Evolutionary conservation across 2,329 filamentous ascomycete species (phyloP), one percentile per base, ranked within the genome.

Genomic region (Phyllosticta citrichinensis): DNA sequence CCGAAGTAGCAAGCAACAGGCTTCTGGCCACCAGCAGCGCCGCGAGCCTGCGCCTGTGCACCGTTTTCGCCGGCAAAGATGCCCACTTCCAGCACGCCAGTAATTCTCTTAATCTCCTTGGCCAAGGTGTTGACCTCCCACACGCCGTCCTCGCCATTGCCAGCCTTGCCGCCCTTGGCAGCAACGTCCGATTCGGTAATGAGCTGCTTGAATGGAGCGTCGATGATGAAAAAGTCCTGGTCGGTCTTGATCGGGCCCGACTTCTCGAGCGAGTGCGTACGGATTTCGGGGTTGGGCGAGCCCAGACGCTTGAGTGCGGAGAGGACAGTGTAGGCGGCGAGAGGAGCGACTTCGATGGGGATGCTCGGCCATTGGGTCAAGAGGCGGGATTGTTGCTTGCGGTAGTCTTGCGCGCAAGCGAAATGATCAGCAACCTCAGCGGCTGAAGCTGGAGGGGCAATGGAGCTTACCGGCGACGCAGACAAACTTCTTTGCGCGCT

Each of bases 1-100:
- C 94, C 94, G 75, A 97, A 99, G 77, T 97, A 99, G 24, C 91
- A 92, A 27, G 91, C 91, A 12, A 97, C 82, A 0, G 94, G 94
- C 77, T 93, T 96, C 77, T 97, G 91, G 0, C 89, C 91, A 55
- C 73, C 71, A 5, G 65, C 66, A 14, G 71, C 81, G 76, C 63
- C 78, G 75, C 58, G 83, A 52, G 82, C 83, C 63, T 75, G 71
- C 35, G 84, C 83, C 72, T 95, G 80, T 17, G 83, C 78, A 0
- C 93, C 93, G 63, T 93, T 92, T 68, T 86, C 71, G 3, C 93
- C 93, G 52, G 86, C 84, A 78, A 99, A 99, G 54, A 99, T 81
- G 14, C 94, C 94, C 27, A 95, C 92, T 71, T 96, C 94, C 58
- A 97, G 80, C 9, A 99, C 90, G 56, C 94, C 94, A 1, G 88